Evolutionary conservation across 345 rosid genomes (phyloP).

Genomic region (Schrenkiella parvula): DNA sequence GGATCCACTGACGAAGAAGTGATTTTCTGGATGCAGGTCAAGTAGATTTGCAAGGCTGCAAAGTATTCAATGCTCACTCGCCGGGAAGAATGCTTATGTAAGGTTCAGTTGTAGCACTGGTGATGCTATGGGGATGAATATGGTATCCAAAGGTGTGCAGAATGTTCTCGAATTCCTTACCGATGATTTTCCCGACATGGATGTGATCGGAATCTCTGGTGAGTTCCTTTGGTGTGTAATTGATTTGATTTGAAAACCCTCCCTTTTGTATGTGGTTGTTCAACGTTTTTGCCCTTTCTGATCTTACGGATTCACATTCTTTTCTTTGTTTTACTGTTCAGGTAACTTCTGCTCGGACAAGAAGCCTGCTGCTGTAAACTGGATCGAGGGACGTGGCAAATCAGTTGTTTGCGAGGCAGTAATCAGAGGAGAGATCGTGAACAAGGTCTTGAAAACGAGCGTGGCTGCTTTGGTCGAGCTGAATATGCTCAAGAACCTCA

Average conservation of each 20-base stretch:
- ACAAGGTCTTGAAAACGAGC: slow-evolving; percentile 64
- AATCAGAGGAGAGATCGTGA: slow-evolving; percentile 71
- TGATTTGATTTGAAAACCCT: background rate
- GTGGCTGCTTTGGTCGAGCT: slow-evolving; percentile 77
- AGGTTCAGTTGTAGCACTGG: slow-evolving; percentile 84
- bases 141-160: slow-evolving; percentile 93
- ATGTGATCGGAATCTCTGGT: slow-evolving; percentile 79
- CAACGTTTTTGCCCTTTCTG: background rate
- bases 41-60: slow-evolving; percentile 78
- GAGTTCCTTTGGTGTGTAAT: background rate
- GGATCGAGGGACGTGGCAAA: slow-evolving; percentile 95
- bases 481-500: slow-evolving; percentile 78
- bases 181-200: slow-evolving; percentile 82
- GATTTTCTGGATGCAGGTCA: slow-evolving; percentile 46
- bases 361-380: slow-evolving; percentile 91
- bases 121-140: slow-evolving; percentile 98
- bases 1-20: background rate
- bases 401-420: slow-evolving; percentile 87
- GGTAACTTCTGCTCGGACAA: slow-evolving; percentile 88
- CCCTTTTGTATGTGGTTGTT: background rate
- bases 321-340: background rate
- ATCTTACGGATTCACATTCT: background rate
- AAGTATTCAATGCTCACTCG: slow-evolving; percentile 52
- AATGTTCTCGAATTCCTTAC: slow-evolving; percentile 77
- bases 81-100: slow-evolving; percentile 79